Conservation (phyloP, 2,329 filamentous ascomycete genomes). For the Botrytis galanthina region DNA sequence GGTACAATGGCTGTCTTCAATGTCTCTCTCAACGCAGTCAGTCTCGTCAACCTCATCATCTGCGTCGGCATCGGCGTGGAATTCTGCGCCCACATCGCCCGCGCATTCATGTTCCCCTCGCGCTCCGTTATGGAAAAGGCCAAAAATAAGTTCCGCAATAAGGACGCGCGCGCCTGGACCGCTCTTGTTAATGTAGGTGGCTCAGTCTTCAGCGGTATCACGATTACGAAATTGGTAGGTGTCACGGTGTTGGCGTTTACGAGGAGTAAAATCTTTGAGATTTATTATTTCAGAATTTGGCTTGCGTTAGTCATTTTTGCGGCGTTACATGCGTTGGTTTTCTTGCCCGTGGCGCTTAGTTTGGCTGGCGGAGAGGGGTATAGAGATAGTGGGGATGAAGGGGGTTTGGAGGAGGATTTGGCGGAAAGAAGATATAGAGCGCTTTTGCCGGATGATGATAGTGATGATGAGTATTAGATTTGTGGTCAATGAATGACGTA, state of each 20-base stretch:
- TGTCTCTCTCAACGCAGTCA: constrained; percentile 92
- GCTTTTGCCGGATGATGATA: constrained; percentile 75
- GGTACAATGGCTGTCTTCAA: constrained; percentile 88
- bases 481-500: neutral
- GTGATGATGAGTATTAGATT: constrained; percentile 41
- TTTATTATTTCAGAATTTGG: constrained; percentile 99
- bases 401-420: constrained; percentile 85
- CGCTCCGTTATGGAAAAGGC: constrained; percentile 77
- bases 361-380: constrained; percentile 85
- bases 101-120: constrained; percentile 93
- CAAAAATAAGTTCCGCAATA: constrained; percentile 73
- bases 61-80: constrained; percentile 96
- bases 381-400: constrained; percentile 80
- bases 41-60: constrained; percentile 93
- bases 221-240: constrained; percentile 89
- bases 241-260: constrained; percentile 93
- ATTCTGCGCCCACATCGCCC: constrained; percentile 94
- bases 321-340: constrained; percentile 82
- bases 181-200: constrained; percentile 92
- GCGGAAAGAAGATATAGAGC: constrained; percentile 75
- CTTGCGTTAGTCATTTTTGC: constrained; percentile 87
- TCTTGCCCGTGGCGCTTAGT: constrained; percentile 85
- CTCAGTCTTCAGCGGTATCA: constrained; percentile 94
- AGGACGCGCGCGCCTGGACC: constrained; percentile 85
- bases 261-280: constrained; percentile 96